Percentiles rank a stretch among this genome's conserved stretches.
Conservation (phyloP, 2,329 filamentous ascomycete genomes). For the Cadophora luteo-olivacea region DNA sequence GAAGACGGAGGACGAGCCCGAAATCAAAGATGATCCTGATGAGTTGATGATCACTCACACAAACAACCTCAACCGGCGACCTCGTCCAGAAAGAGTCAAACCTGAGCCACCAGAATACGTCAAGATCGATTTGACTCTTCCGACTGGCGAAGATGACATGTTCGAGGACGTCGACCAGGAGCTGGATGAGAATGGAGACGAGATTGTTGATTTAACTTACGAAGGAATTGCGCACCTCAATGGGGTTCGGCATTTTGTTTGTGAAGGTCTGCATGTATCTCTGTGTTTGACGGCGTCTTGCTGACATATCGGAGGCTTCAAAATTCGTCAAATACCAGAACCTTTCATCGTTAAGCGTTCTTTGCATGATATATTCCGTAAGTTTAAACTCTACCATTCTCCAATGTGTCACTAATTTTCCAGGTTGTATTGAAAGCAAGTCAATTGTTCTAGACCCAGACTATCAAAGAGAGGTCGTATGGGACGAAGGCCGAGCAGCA, state of each 20-base stretch:
- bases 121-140: conserved; percentile 27
- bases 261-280: conserved; percentile 34
- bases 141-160: conserved; percentile 34
- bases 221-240: conserved; percentile 37
- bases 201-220: conserved; percentile 37
- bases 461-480: conserved; percentile 55
- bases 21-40: conserved; percentile 24
- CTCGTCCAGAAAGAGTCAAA: conserved; percentile 21
- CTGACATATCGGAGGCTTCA: conserved; percentile 35
- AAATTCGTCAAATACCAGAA: conserved; percentile 40
- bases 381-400: neutral
- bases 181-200: conserved; percentile 29
- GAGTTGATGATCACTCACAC: conserved; percentile 20
- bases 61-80: conserved; percentile 1
- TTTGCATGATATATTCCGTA: conserved; percentile 37
- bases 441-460: conserved; percentile 52
- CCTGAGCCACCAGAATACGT: conserved; percentile 34
- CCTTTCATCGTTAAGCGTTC: conserved; percentile 37
- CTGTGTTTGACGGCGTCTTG: too few species aligned
- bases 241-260: conserved; percentile 38
- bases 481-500: conserved; percentile 47
- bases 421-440: conserved; percentile 42
- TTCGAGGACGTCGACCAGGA: conserved; percentile 40
- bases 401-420: conserved; percentile 22
- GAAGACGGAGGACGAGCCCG: neutral